Base-by-base conservation (phyloP, 352 stramenopile species). In the Phytophthora crassamura region DNA sequence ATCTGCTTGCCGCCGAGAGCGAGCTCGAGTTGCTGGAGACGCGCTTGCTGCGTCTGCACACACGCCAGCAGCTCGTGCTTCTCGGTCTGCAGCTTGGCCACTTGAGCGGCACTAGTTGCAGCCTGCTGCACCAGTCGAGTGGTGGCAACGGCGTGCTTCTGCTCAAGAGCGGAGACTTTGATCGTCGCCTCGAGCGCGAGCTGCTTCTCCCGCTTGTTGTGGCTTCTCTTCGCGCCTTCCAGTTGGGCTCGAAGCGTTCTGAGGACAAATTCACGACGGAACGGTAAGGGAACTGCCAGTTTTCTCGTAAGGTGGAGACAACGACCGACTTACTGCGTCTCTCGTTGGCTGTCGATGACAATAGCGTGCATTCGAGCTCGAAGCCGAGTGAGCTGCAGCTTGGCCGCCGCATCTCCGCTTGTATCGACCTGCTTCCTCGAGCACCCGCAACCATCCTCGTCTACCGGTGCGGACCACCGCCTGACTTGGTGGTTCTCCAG, bases 321-420 rank as follows among this genome's bases (percentile, higher is more conserved):
- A 43, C 16, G 25, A 30, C 22, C 3, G 58, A 57, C 62, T 52
- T 77, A 86, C 77, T 82, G 54, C 15, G 70, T 72, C 52, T 90
- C 77, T 0, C 65, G 56, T 54, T 86, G 72, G 1, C 67, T 69
- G 25, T 88, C 72, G 10, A 80, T 62, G 25, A 84, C 78, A 33
- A 83, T 72, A n/a, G 73, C 64, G 42, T 87, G 79, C 78, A 88
- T 86, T 8, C 60, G 73, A 18, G 79, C 78, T 16, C 79, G 77
- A 12, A 90, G 58, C 14, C 67, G 70, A 15, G 75, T 80, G 25
- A 88, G 65, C 49, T 90, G 69, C 28, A 75, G 50, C 36, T 81
- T 77, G 43, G 74, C 58, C 30, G 64, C 42, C 5, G 49, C 35
- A 34, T 86, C 74, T 3, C 62, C 71, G 16, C 16, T 64, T 15